Base-by-base conservation (phyloP, 2,329 filamentous ascomycete species). In the Xylaria sp. region DNA sequence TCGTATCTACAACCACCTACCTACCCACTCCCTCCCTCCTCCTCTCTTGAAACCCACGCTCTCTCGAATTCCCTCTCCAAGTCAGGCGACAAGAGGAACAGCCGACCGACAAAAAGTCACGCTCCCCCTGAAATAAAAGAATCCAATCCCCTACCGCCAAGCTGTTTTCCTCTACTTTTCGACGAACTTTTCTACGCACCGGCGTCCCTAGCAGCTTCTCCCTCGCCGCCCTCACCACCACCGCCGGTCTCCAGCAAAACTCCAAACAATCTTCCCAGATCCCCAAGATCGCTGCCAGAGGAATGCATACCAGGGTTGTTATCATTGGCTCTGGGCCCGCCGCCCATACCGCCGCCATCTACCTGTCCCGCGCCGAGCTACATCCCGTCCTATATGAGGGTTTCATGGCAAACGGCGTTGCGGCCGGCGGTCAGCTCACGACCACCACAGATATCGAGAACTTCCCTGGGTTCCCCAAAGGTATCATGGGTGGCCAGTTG, bases 371-470 rank as follows among this genome's bases (percentile, higher is more conserved):
- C 76, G 95, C 95, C 65, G 94, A 99, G 78, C 82, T 99, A 76
- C 92, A 96, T 80, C 95, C 95, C 67, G 91, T 97, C 67, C 85
- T 99, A 70, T 99, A 98, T 77, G 95, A 99, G 82, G 95, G 95
- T 71, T 97, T 99, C 86, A 89, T 99, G 78, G 95, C 95, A 72
- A 95, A 97, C 75, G 95, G 94, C 74, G 96, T 96, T 73, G 95
- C 95, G 6, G 92, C 95, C 46, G 95, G 95, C 71, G 95, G 95
- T 61, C 95, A 99, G 84, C 85, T 99, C 71, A 99, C 96, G 58
- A 99, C 96, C 25, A 99, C 95, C 58, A 98, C 96, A 73, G 96
- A 99, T 71, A 89, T 99, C 63, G 95, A 99, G 84, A 99, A 99
- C 86, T 99, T 90, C 80, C 95, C 95, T 25, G 95, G 95, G 50